Evolutionary conservation across 768 basidiomycete species (phyloP).

Genomic region (Lactarius akahatsu): DNA sequence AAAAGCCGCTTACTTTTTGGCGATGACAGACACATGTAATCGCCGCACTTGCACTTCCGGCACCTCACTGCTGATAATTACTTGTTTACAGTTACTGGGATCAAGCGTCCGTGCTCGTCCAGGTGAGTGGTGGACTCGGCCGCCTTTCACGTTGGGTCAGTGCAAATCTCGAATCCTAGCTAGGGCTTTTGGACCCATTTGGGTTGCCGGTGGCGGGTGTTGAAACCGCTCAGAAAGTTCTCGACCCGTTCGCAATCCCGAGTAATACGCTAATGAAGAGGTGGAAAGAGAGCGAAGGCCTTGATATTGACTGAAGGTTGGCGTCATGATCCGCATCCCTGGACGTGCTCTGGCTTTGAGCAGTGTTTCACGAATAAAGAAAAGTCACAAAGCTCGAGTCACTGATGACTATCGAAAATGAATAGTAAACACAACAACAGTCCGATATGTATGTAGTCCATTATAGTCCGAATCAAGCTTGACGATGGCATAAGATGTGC

Average conservation of each 20-base stretch:
- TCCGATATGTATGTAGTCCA: slow-evolving; percentile 6
- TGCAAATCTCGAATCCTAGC: slow-evolving; percentile 25
- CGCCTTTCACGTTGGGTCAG: not conserved
- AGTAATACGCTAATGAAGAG: slow-evolving; percentile 40
- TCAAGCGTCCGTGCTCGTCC: slow-evolving; percentile 47
- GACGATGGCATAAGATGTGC: not conserved
- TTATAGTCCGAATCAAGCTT: slow-evolving; percentile 1
- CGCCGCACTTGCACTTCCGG: not conserved
- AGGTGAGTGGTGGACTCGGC: slow-evolving; percentile 31
- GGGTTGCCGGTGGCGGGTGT: slow-evolving; percentile 41
- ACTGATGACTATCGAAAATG: not conserved
- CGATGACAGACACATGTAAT: slow-evolving; percentile 35
- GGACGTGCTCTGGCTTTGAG: not conserved
- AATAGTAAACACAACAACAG: not conserved
- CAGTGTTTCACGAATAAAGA: not conserved
- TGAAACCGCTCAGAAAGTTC: slow-evolving; percentile 42
- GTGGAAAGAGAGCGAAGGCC: slow-evolving; percentile 42
- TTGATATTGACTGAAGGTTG: slow-evolving; percentile 32
- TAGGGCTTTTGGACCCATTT: slow-evolving; percentile 39
- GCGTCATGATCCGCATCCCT: not conserved
- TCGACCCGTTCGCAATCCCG: slow-evolving; percentile 44
- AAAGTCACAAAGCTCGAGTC: not conserved
- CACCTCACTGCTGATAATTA: not conserved
- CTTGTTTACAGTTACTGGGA: slow-evolving; percentile 44
- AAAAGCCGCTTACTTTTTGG: not conserved